Conservation (phyloP, 129 eudicot genomes). For the Flaveria bidentis region DNA sequence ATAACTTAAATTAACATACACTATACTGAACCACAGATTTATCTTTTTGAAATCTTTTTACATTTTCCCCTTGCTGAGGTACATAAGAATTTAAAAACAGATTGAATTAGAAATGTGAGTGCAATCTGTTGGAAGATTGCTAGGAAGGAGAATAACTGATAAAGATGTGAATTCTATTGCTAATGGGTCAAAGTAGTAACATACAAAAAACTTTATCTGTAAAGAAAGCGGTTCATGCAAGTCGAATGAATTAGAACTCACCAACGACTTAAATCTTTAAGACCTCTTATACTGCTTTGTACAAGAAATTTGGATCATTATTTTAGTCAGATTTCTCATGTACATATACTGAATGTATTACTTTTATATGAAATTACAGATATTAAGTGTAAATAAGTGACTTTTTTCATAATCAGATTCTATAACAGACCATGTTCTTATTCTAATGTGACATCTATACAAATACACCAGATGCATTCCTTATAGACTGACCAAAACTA, state of each 20-base stretch:
- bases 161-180: no score
- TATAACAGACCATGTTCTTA: neutral
- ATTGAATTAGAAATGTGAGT: no score
- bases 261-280: neutral
- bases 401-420: neutral
- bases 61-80: no score
- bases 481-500: conserved; percentile 40
- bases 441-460: conserved; percentile 21
- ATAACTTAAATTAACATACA: no score
- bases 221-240: neutral
- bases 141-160: no score
- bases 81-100: no score
- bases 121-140: no score
- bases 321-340: neutral
- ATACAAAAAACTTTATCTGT: neutral
- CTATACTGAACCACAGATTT: no score
- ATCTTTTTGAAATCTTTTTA: no score
- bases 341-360: neutral
- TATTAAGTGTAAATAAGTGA: neutral
- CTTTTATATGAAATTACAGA: no score
- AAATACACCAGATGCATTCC: conserved; percentile 63
- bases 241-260: no score
- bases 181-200: neutral
- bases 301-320: neutral
- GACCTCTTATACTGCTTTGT: neutral